Evolutionary conservation across 2,329 filamentous ascomycete species (phyloP), one percentile per base, ranked within the genome.

Genomic region (Paraconiothyrium brasiliense): DNA sequence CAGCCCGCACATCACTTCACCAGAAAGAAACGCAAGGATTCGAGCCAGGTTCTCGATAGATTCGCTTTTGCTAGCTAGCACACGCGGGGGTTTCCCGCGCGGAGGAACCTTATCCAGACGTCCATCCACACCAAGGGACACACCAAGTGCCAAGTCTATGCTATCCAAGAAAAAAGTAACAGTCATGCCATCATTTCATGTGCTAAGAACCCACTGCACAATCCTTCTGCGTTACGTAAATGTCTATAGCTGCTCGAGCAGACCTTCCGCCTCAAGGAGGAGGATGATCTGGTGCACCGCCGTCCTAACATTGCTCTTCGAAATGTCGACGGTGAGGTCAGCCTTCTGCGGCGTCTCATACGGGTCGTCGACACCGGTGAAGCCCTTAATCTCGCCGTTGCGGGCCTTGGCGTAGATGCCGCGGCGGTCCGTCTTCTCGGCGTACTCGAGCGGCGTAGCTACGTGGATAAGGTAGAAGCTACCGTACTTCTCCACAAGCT

Each of bases 241-340:
- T 30, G 14, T 30, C 39, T 75, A 77, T 66, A 77, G 65, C 66
- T 78, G 75, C 70, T 97, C 94, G 74, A 99, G 84, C 75, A 97
- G 87, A 54, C 95, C 95, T 74, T 91, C 86, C 78, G 90, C 91
- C 87, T 99, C 95, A 62, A 99, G 85, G 82, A 97, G 82, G 75
- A 99, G 85, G 66, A 99, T 87, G 74, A 99, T 98, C 86, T 98
- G 92, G 84, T 99, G 95, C 57, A 99, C 95, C 65, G 94, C 94
- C 62, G 92, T 95, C 75, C 95, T 87, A 51, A 98, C 94, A 68
- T 89, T 92, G 81, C 92, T 93, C 86, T 91, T 95, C 82, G 92
- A 90, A 59, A 90, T 79, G 80, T 98, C 91, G 43, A 98, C 94
- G 5, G 89, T 88, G 67, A 99, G 84, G 78, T 98, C 89, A 35